Evolutionary conservation across 352 stramenopile species (phyloP).

Genomic region (Phytophthora macrochlamydospora): DNA sequence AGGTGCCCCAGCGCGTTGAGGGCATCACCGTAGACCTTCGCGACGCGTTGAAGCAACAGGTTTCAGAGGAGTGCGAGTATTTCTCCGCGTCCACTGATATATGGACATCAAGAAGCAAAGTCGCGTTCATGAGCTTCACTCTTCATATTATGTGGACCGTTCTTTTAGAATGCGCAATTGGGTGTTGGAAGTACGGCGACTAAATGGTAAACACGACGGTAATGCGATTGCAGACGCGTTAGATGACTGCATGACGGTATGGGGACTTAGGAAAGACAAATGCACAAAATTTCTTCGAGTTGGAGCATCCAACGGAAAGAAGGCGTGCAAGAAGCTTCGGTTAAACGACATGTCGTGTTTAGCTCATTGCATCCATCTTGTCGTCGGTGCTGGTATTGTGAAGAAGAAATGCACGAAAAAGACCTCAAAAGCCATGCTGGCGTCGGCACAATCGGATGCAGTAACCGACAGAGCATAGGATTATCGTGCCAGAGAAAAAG

Average conservation of each 20-base stretch:
- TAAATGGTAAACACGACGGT: neutral
- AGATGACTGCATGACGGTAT: neutral
- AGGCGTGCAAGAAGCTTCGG: neutral
- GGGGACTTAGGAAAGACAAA: neutral
- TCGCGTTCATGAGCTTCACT: neutral
- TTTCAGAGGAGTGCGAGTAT: neutral
- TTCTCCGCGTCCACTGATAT: neutral
- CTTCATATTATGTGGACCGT: neutral
- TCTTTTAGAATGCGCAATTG: neutral
- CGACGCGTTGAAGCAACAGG: neutral
- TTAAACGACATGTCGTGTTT: neutral
- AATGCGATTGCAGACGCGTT: neutral
- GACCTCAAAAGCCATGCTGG: neutral
- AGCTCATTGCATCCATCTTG: neutral
- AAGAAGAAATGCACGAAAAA: constrained; percentile 3
- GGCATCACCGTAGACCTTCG: neutral
- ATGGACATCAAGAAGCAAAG: neutral
- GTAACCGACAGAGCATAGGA: neutral
- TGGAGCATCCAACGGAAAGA: neutral
- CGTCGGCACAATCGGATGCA: neutral
- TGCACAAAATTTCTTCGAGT: neutral
- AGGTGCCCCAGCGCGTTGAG: neutral
- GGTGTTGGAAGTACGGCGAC: neutral
- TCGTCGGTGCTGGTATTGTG: constrained; percentile 8
- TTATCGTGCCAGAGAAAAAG: neutral